Evolutionary conservation across 2,329 filamentous ascomycete genomes (phyloP).

Genomic region (Byssoonygena ceratinophila): DNA sequence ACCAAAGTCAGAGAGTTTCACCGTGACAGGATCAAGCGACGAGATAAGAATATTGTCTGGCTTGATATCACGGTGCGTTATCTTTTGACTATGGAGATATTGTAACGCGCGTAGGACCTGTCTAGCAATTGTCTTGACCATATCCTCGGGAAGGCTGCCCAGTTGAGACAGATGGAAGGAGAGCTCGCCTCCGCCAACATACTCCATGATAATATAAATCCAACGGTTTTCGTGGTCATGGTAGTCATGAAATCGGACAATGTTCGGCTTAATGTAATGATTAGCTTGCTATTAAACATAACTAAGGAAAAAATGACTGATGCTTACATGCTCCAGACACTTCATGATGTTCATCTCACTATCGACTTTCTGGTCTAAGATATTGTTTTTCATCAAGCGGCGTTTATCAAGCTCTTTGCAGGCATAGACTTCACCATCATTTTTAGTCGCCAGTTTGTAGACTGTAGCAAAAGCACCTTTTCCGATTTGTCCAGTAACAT

Average conservation of each 20-base stretch:
- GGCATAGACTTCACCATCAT: constrained; percentile 70
- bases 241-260: constrained; percentile 84
- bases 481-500: constrained; percentile 68
- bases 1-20: constrained; percentile 95
- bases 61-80: constrained; percentile 97
- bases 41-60: constrained; percentile 92
- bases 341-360: constrained; percentile 98
- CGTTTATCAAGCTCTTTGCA: constrained; percentile 93
- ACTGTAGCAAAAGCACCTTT: constrained; percentile 93
- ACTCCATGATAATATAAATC: constrained; percentile 97
- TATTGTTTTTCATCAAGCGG: constrained; percentile 82
- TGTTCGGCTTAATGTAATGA: constrained; percentile 52
- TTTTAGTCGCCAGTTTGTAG: constrained; percentile 78
- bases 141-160: constrained; percentile 54
- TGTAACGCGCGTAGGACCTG: constrained; percentile 65
- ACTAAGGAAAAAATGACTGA: background rate
- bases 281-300: too few species aligned
- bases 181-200: constrained; percentile 69
- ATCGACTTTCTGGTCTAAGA: constrained; percentile 81
- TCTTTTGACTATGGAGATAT: constrained; percentile 77
- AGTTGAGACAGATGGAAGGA: constrained; percentile 57
- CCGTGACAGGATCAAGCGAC: constrained; percentile 58
- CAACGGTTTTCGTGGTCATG: constrained; percentile 66
- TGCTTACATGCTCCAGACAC: constrained; percentile 64
- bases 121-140: constrained; percentile 59